Evolutionary conservation across 1,139 yeast genomes (phyloP), one percentile per base, ranked within the genome.

Genomic region (Hanseniaspora uvarum): DNA sequence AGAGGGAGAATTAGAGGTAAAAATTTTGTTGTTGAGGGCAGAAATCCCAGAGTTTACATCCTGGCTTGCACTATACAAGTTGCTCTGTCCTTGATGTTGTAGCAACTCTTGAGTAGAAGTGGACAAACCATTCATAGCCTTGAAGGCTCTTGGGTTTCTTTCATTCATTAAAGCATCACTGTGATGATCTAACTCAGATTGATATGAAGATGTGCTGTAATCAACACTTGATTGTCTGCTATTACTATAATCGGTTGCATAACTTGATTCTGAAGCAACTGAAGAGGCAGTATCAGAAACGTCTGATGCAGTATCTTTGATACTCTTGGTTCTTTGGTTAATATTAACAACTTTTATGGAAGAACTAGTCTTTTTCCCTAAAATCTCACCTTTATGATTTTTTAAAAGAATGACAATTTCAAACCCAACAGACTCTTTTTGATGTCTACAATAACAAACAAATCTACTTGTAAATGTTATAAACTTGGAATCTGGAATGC

Each of bases 371-470:
- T 81, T 79, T 62, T 82, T 83, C 12, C 92, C 96, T 24, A 89
- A 76, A 6, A 87, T 74, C 28, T 73, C 71, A 40, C 81, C 84
- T 11, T 70, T 65, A 55, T 72, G 64, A 65, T 89, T 80, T 58
- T 79, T 81, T 46, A 88, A 66, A 4, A 87, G 80, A 60, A 88
- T 80, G 46, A 88, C 71, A 39, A 89, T 72, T 61, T 70, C 70
- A 70, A 88, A 92, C 1, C 97, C 97, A 53, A 77, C 78, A 30
- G 81, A 72, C 58, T 89, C 95, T 60, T 80, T 80, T 68, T 92
- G 97, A 68, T 92, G 98, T 61, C 97, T 80, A 69, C 96, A 89
- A 68, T 92, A 92, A 67, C 98, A 92, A 10, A 92, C 92, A 45
- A 92, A 81, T 69, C 98, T 78, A 14, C 95, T 83, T 34, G 89